Percentiles rank a stretch among this genome's conserved stretches.
These are phyloP conservation scores for Achaetomium macrosporum DNA, from an alignment of 2,329 filamentous ascomycete genomes.

Conservation along the genomic window DNA sequence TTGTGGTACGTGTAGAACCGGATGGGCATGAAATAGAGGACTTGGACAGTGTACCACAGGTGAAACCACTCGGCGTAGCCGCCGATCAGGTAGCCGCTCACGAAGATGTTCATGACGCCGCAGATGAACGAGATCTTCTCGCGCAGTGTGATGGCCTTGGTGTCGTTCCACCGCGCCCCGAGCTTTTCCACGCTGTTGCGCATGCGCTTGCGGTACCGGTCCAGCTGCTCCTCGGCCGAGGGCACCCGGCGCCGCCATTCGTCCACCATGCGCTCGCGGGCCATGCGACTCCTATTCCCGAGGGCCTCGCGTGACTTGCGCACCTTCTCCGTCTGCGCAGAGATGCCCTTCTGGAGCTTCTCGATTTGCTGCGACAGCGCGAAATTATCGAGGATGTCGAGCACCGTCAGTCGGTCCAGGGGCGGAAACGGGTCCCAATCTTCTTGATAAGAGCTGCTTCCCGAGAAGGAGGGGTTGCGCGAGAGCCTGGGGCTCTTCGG, in stretches of 20 bases:
- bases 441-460: constrained; percentile 77
- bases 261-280: constrained; percentile 85
- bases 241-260: constrained; percentile 86
- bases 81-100: constrained; percentile 90
- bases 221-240: constrained; percentile 84
- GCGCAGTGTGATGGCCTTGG: constrained; percentile 76
- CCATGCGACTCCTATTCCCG: constrained; percentile 67
- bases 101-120: constrained; percentile 94
- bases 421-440: constrained; percentile 85
- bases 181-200: constrained; percentile 82
- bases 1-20: constrained; percentile 86
- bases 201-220: constrained; percentile 86
- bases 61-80: constrained; percentile 82
- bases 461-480: constrained; percentile 75
- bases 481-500: constrained; percentile 56
- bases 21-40: constrained; percentile 95
- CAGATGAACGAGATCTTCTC: constrained; percentile 97
- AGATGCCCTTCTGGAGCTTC: constrained; percentile 77
- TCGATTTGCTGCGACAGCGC: constrained; percentile 85
- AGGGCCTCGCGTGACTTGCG: constrained; percentile 75
- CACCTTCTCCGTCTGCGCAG: constrained; percentile 78
- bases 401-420: constrained; percentile 80
- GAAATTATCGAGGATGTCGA: constrained; percentile 92
- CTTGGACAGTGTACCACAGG: constrained; percentile 82
- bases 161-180: constrained; percentile 80